Evolutionary conservation across 2,329 filamentous ascomycete genomes (phyloP).

Genomic region (Colletotrichum theobromicola): DNA sequence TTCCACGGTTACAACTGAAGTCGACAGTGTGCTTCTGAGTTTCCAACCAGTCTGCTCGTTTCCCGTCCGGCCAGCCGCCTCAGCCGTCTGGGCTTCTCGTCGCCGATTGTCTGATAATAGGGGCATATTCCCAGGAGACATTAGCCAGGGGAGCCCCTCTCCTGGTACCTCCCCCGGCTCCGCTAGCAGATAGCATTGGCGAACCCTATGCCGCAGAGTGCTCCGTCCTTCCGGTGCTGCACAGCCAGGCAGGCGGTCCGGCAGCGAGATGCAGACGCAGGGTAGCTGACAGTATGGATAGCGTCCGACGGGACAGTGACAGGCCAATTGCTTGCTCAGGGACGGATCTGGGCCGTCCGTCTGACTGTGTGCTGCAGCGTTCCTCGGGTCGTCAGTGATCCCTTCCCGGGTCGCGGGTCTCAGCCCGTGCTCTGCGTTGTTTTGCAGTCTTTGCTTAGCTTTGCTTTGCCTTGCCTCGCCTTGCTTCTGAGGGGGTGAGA

Average conservation of each 20-base stretch:
- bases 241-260: neutral
- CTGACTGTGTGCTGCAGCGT: constrained; percentile 3
- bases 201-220: constrained; percentile 3
- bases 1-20: neutral
- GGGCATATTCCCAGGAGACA: constrained; percentile 12
- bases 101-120: constrained; percentile 4
- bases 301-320: constrained; percentile 3
- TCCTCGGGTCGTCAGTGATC: neutral
- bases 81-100: neutral
- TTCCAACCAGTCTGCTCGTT: neutral
- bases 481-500: neutral
- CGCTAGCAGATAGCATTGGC: neutral
- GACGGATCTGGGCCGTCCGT: neutral
- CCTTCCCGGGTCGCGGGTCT: constrained; percentile 6
- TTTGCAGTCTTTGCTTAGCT: neutral
- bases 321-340: neutral
- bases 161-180: neutral
- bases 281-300: constrained; percentile 14
- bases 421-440: constrained; percentile 1
- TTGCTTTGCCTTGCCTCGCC: neutral
- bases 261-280: neutral
- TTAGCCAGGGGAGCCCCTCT: neutral
- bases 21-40: neutral
- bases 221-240: neutral
- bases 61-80: neutral